phyloP scores from a whole-genome alignment of 1,139 yeast genomes.

The Trichomonascaceae sp. region DNA sequence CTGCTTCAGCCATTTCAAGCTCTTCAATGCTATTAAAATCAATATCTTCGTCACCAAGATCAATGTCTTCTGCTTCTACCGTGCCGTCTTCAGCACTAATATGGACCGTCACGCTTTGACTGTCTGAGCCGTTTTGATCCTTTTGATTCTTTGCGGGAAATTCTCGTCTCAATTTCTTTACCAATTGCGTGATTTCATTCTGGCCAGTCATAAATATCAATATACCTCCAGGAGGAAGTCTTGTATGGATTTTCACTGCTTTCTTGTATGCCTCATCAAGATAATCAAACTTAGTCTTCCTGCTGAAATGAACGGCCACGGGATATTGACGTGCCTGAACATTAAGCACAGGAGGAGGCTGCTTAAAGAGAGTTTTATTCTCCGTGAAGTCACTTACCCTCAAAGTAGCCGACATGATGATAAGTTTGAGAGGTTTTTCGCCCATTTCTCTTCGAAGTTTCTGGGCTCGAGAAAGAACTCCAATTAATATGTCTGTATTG shows the following conservation, averaged over 20 bases:
- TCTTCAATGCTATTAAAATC: constrained; percentile 34
- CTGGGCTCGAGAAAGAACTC: constrained; percentile 86
- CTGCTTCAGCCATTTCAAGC: constrained; percentile 39
- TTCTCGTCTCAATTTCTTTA: constrained; percentile 58
- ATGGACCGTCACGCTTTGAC: constrained; percentile 41
- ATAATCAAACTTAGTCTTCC: constrained; percentile 70
- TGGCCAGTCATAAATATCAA: constrained; percentile 91
- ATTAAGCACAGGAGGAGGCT: constrained; percentile 81
- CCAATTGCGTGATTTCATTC: constrained; percentile 76
- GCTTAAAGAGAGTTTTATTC: constrained; percentile 60
- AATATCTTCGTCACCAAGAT: constrained; percentile 53
- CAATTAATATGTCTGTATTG: constrained; percentile 92
- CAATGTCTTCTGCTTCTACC: constrained; percentile 40
- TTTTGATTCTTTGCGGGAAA: constrained; percentile 50
- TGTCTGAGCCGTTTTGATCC: constrained; percentile 15
- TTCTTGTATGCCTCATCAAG: constrained; percentile 83
- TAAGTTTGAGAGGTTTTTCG: constrained; percentile 46
- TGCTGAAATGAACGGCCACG: constrained; percentile 85
- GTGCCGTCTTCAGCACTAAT: constrained; percentile 57
- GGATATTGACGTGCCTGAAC: constrained; percentile 97
- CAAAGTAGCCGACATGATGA: constrained; percentile 89
- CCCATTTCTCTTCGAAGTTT: constrained; percentile 54
- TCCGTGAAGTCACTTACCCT: constrained; percentile 91
- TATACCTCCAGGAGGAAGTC: constrained; percentile 91
- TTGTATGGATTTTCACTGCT: constrained; percentile 77